Base-by-base conservation (phyloP, 2,329 filamentous ascomycete species). In the Fusarium sp. region DNA sequence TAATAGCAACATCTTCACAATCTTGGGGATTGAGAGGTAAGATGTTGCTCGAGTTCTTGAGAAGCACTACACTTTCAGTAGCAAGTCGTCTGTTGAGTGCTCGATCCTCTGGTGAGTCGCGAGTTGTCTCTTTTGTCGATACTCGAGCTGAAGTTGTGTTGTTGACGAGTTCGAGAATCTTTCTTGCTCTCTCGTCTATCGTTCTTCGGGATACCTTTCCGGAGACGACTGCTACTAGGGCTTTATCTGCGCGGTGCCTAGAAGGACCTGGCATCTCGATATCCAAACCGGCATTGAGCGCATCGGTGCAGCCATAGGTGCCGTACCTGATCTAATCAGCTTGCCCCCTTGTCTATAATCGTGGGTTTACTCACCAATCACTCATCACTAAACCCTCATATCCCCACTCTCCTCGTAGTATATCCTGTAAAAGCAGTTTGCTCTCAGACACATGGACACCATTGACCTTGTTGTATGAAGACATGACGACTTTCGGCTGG, bases 31-130 rank as follows among this genome's bases (percentile, higher is more conserved):
- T 16, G 12, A 88, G 75, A 0, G 90, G 90, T 1, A 92, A 80
- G 3, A 88, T 76, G 18, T 80, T 79, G 8, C 82, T 82, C 24
- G 89, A 84, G 66, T 92, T 92, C 79, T 91, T 91, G 44, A 92
- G 80, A 20, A 92, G 82, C 1, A 91, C 88, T 12, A 91, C 85
- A 2, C 86, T 88, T 46, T 68, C 61, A 0, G 43, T 33, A 5
- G 63, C 61, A 15, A 66, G 43, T 4, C 43, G 18, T 9, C 61
- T 50, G 29, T 65, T 65, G 3, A 66, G 23, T 1, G 26, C 43
- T 11, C 63, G 24, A 23, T 65, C 60, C 7, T 66, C 63, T 9
- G 55, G 61, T 1, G 56, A 66, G 37, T 66, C 63, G 4, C 61
- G 61, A 7, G 55, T 47, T 16, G 63, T 60, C n/a, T 66, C 63